A percentile compares a stretch with the other conserved stretches of the same genome.
Evolutionary conservation across 225 moss, liverwort and hornwort genomes (phyloP).

Genomic region (Climacium dendroides): DNA sequence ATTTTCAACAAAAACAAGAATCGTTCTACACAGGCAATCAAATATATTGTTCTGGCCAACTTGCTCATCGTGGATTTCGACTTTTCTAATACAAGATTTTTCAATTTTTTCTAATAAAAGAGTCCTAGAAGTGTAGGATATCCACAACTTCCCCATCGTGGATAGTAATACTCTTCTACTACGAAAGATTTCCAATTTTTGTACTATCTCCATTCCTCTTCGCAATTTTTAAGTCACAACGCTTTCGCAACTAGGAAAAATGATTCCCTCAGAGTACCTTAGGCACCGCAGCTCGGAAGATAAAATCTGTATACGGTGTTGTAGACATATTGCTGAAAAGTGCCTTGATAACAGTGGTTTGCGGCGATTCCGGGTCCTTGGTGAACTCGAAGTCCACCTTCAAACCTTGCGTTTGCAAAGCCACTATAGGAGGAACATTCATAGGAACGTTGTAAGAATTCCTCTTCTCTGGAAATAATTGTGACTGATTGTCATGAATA

Average conservation of each 20-base stretch:
- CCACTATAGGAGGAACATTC: slow-evolving; percentile 39
- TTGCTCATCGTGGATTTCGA: not conserved
- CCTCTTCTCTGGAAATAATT: not conserved
- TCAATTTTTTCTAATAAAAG: not conserved
- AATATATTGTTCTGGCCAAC: not conserved
- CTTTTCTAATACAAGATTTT: not conserved
- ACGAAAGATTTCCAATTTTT: not conserved
- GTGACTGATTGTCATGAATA: not conserved
- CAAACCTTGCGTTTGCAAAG: slow-evolving; percentile 61
- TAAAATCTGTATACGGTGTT: slow-evolving; percentile 67
- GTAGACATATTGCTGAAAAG: slow-evolving; percentile 56
- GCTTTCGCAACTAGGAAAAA: not conserved
- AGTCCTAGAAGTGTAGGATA: too few species aligned
- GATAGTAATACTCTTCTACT: not conserved
- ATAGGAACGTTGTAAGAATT: not conserved
- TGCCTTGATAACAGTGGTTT: slow-evolving; percentile 58
- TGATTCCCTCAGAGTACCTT: slow-evolving; percentile 34
- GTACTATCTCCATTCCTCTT: not conserved
- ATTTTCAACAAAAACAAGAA: not conserved
- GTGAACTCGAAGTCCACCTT: slow-evolving; percentile 70
- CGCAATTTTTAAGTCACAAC: not conserved
- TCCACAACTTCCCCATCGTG: not conserved
- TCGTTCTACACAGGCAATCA: not conserved
- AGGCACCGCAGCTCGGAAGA: slow-evolving; percentile 88
- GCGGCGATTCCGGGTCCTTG: slow-evolving; percentile 38